These are phyloP conservation scores for Salix viminalis DNA, from an alignment of 345 rosid species.

Conservation along the genomic window DNA sequence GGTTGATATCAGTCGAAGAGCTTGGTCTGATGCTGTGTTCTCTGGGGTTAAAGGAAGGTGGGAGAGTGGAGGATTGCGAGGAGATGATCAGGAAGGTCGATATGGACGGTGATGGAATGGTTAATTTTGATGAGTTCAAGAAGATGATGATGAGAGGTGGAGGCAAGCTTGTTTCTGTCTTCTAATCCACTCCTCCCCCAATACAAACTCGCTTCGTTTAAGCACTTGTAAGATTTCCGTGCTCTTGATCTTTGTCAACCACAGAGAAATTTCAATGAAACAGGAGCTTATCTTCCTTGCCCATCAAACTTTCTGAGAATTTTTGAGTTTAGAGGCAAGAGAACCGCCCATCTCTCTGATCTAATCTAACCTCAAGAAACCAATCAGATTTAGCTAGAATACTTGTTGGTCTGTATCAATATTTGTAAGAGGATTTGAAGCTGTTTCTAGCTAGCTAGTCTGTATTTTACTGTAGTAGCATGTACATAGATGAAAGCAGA, in stretches of 20 bases:
- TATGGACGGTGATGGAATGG: conserved; percentile 31
- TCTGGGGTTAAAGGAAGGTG: conserved; percentile 22
- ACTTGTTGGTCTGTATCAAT: neutral
- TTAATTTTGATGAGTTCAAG: conserved; percentile 28
- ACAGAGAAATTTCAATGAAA: neutral
- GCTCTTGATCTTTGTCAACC: neutral
- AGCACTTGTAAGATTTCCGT: neutral
- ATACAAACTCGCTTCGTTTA: neutral
- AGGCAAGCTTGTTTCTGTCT: conserved; percentile 9
- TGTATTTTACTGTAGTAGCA: neutral
- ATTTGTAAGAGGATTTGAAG: neutral
- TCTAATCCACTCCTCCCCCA: neutral
- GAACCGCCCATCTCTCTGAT: neutral
- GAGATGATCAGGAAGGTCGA: conserved; percentile 24
- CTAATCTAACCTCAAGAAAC: neutral
- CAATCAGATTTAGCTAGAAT: neutral
- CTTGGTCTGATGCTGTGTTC: conserved; percentile 11
- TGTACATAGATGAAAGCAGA: neutral
- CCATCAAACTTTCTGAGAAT: neutral
- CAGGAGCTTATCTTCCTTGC: neutral
- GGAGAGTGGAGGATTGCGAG: conserved; percentile 18
- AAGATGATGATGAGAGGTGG: conserved; percentile 17
- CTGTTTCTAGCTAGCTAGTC: neutral
- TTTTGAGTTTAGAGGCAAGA: neutral
- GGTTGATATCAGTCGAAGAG: conserved; percentile 28